Evolutionary conservation across 768 basidiomycete species (phyloP).

Genomic region (Lenzites betulinus): DNA sequence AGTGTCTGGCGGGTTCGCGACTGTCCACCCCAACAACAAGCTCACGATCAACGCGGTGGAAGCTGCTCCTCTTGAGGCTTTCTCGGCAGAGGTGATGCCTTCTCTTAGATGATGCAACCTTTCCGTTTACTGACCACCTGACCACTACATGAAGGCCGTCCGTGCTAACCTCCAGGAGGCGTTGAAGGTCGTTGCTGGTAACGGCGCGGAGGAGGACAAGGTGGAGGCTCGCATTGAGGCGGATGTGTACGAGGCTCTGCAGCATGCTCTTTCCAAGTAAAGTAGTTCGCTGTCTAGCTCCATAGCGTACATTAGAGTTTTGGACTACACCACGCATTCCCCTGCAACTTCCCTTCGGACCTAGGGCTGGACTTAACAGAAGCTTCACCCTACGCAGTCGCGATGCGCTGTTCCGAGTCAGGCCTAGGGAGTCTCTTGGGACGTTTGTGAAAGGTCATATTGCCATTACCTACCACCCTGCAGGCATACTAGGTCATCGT

Average conservation of each 20-base stretch:
- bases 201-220: constrained; percentile 91
- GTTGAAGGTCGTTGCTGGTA: constrained; percentile 74
- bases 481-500: neutral
- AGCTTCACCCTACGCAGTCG: too few species aligned
- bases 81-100: constrained; percentile 79
- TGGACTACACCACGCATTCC: constrained; percentile 1
- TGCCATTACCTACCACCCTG: too few species aligned
- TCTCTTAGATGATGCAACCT: neutral
- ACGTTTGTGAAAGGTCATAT: too few species aligned
- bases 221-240: constrained; percentile 91
- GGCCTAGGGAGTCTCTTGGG: too few species aligned
- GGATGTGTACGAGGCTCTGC: constrained; percentile 95
- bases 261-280: constrained; percentile 73
- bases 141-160: constrained; percentile 61
- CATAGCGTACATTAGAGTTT: constrained; percentile 15
- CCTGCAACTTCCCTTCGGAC: neutral
- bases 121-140: neutral
- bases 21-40: constrained; percentile 95
- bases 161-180: constrained; percentile 90
- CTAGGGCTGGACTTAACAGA: too few species aligned
- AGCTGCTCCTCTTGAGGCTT: constrained; percentile 88
- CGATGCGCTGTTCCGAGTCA: too few species aligned
- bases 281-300: constrained; percentile 1
- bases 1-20: constrained; percentile 98
- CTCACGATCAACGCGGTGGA: constrained; percentile 97